phyloP scores from a whole-genome alignment of 1,284 basidiomycete genomes.

The Malassezia yamatoensis region DNA sequence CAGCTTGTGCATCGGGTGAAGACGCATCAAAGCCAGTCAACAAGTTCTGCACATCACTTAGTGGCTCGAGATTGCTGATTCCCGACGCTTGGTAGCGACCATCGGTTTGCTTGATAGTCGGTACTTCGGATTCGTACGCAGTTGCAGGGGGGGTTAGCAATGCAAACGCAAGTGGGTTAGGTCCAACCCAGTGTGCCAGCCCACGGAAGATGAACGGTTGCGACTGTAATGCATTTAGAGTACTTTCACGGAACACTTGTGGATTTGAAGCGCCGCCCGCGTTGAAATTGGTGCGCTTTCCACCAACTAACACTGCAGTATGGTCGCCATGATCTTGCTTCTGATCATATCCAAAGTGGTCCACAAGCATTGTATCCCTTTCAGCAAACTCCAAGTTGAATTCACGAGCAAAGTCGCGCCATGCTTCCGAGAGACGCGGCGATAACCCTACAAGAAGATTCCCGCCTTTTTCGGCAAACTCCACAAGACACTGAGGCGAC shows the following conservation, averaged over 20 bases:
- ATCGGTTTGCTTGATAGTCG: slow-evolving; percentile 49
- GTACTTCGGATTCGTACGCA: slow-evolving; percentile 57
- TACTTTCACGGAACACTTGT: slow-evolving; percentile 35
- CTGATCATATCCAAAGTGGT: slow-evolving; percentile 48
- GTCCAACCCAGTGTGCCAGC: slow-evolving; percentile 61
- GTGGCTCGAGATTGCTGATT: slow-evolving; percentile 20
- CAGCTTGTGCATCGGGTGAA: slow-evolving; percentile 37
- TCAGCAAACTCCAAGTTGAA: slow-evolving; percentile 54
- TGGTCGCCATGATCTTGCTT: slow-evolving; percentile 29
- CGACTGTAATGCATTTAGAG: slow-evolving; percentile 53
- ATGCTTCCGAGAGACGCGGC: slow-evolving; percentile 52
- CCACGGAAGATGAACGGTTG: slow-evolving; percentile 62
- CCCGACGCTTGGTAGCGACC: slow-evolving; percentile 1
- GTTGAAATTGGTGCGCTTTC: background rate
- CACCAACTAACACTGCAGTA: slow-evolving; percentile 30
- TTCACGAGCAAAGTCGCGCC: slow-evolving; percentile 53
- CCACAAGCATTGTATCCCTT: slow-evolving; percentile 49
- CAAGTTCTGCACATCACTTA: slow-evolving; percentile 20
- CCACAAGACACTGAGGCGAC: slow-evolving; percentile 69
- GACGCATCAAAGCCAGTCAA: slow-evolving; percentile 22
- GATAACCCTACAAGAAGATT: slow-evolving; percentile 78
- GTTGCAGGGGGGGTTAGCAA: slow-evolving; percentile 63
- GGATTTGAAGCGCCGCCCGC: slow-evolving; percentile 23
- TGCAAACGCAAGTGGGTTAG: slow-evolving; percentile 71
- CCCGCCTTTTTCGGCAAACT: slow-evolving; percentile 59